Conservation (phyloP, 2,329 filamentous ascomycete genomes). For the Xylaria sp. region DNA sequence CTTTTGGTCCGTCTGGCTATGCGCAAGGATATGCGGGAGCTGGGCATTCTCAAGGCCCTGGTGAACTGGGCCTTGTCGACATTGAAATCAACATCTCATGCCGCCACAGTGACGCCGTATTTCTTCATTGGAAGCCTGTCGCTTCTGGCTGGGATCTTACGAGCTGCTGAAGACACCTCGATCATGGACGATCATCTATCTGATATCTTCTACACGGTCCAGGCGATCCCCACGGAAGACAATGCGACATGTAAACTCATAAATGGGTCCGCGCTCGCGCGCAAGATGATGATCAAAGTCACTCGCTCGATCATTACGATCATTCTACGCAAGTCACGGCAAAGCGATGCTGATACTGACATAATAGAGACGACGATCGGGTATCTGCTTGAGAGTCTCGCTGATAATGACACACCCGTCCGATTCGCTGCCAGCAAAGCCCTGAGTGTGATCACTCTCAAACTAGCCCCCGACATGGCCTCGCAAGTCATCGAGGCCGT, state of each 20-base stretch:
- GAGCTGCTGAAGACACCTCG: constrained; percentile 63
- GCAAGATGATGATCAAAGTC: constrained; percentile 82
- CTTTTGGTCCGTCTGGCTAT: constrained; percentile 78
- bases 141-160: constrained; percentile 69
- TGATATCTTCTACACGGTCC: constrained; percentile 59
- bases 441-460: constrained; percentile 78
- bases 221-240: constrained; percentile 50
- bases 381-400: constrained; percentile 69
- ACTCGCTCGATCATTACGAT: constrained; percentile 68
- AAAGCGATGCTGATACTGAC: constrained; percentile 41
- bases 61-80: constrained; percentile 64
- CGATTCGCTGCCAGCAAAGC: constrained; percentile 88
- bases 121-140: constrained; percentile 72
- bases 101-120: constrained; percentile 53
- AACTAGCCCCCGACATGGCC: constrained; percentile 73
- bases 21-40: constrained; percentile 78
- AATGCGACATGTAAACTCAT: constrained; percentile 49
- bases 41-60: constrained; percentile 64
- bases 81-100: constrained; percentile 44
- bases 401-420: constrained; percentile 87
- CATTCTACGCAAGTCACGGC: constrained; percentile 49
- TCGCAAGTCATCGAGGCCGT: constrained; percentile 83
- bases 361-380: constrained; percentile 77
- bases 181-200: constrained; percentile 65
- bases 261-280: constrained; percentile 68